A percentile compares a stretch with the other conserved stretches of the same genome.
These are phyloP conservation scores for Neurospora sp. DNA, from an alignment of 495 filamentous ascomycete species.

Conservation along the genomic window DNA sequence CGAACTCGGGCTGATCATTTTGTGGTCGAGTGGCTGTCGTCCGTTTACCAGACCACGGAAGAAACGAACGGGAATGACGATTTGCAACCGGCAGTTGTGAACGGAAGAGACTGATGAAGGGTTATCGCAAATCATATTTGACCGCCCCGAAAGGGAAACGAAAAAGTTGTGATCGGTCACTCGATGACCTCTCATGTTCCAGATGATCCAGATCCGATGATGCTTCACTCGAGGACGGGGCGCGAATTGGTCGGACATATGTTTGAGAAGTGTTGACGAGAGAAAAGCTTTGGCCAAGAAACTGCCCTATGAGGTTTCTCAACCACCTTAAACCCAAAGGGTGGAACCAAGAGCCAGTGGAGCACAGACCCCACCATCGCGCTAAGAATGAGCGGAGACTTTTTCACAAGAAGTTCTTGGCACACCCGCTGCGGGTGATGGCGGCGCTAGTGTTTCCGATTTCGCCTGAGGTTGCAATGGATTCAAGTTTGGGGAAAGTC, in stretches of 20 bases:
- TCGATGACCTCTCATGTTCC: background rate
- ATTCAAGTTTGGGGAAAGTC: background rate
- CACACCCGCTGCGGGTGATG: constrained; percentile 4
- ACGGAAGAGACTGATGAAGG: background rate
- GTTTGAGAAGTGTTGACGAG: background rate
- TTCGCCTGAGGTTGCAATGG: constrained; percentile 1
- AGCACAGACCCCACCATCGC: background rate
- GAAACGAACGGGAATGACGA: background rate
- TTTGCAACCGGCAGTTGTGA: background rate
- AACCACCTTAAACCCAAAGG: background rate
- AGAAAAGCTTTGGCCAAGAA: background rate
- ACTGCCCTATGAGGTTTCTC: background rate
- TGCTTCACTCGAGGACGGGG: background rate
- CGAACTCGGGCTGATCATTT: background rate
- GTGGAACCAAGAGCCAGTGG: background rate
- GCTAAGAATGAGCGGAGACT: background rate
- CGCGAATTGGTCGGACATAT: background rate
- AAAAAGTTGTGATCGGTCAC: background rate
- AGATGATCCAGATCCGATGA: background rate
- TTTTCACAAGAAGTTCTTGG: background rate
- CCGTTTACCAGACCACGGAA: background rate
- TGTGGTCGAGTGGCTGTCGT: background rate
- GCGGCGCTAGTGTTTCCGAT: constrained; percentile 23
- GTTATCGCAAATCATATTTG: background rate
- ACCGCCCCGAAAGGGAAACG: background rate